Base-by-base conservation (phyloP, 306 rosid genomes). In the Vachellia pachyceras region DNA sequence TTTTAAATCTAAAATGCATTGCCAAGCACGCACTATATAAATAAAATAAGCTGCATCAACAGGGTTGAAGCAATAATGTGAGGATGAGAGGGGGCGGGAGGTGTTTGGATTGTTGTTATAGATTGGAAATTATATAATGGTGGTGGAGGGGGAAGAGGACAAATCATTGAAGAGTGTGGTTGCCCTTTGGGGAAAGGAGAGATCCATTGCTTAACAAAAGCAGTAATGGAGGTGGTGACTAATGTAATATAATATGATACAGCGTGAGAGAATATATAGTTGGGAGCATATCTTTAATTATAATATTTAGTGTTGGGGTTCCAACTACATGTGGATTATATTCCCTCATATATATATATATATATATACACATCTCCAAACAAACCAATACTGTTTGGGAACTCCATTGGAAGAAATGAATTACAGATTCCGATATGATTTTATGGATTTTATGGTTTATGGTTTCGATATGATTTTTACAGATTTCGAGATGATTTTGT, bases 121-220 rank as follows among this genome's bases (percentile, higher is more conserved):
- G 33, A 29, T 29, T 29, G 33, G 2, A 29, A 29, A 29, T 29
- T 2, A 29, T 29, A 29, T 29, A 29, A 29, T 29, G 33, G 33
- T 29, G 33, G 33, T 29, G 33, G 25, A 15, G 17, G 18, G 0
- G 55, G 55, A 3, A 3, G 17, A 49, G 20, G 17, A 11, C 6
- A 13, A 15, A 14, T n/a, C n/a, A 29, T 49, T 49, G 1, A 17
- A 50, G 17, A 17, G 57, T 8, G 22, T 17, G 22, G 54, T n/a
- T 55, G 50, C 65, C 44, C 63, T 3, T 82, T 75, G 25, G 6
- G 80, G 87, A 35, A 83, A 87, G 54, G 80, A 20, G 75, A 77
- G 83, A 86, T 84, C 84, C 84, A 79, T 82, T 78, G 45, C 85
- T 84, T 77, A 58, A 84, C 88, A 83, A 84, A 81, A 83, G 37